Evolutionary conservation across 768 basidiomycete genomes (phyloP), one percentile per base, ranked within the genome.

Genomic region (Pleurotus tuber-regium): DNA sequence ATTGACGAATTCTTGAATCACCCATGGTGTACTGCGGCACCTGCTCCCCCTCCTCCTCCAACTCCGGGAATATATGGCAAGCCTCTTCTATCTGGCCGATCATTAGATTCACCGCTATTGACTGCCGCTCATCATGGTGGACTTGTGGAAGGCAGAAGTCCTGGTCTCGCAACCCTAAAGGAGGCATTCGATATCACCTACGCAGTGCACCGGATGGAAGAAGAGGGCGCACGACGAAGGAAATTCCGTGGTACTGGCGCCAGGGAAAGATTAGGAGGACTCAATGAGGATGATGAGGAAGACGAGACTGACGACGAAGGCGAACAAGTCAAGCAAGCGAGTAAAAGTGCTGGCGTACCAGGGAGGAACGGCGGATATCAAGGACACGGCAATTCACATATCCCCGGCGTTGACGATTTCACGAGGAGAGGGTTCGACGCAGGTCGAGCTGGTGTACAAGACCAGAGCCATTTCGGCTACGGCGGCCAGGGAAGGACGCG

Each of bases 181-280:
- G 97, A 98, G 65, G 95, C 97, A 3, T 98, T 99, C 69, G 97
- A 99, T 66, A 87, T 99, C 63, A 96, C 97, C 1, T 98, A 98
- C 67, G 96, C 97, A 3, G 97, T 99, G 0, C 97, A 99, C 68
- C 86, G 96, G 14, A 98, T 98, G 96, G 96, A 98, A 66, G 97
- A 99, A 68, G 97, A 99, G 69, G 96, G 94, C 11, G 90, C 89
- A 0, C 79, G 91, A 50, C 75, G 92, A 44, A 80, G 89, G 21
- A 92, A 88, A 40, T 89, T 88, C 69, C 85, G 89, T 50, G 92
- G 88, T 24, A 87, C 84, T 0, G 94, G 93, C 18, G 71, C 72
- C 2, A 79, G 83, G 44, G 89, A 89, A 3, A 91, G 89, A 74
- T 70, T 98, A 18, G 77, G 77, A 7, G 92, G 88, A 4, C 77